Base-by-base conservation (phyloP, 768 basidiomycete species). In the Rhodocollybia butyracea region DNA sequence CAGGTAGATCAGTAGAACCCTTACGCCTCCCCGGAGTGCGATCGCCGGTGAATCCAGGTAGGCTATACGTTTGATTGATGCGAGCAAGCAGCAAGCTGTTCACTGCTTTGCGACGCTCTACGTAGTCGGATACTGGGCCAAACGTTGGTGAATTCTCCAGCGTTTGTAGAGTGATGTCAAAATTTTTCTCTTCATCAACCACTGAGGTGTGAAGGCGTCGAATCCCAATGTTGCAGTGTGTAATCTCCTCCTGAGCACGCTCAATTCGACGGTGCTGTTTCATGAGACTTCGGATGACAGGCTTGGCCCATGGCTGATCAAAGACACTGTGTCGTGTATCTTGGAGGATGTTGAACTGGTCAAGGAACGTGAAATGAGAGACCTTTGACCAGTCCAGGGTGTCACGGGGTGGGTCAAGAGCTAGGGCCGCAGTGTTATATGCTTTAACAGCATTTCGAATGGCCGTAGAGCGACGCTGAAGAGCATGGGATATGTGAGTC, bases 261-360 rank as follows among this genome's bases (percentile, higher is more conserved):
- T 61, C 46, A 22, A 73, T 54, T n/a, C 65, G 64, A 46, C 68
- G 66, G 46, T 69, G 59, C 3, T 59, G 58, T 13, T 67, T 64
- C 56, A 65, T 68, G 0, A 65, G 61, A 32, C 62, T 59, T 3
- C 70, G 60, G 13, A 59, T 55, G 0, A 54, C 36, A 0, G 64
- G 61, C 2, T 65, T 26, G 0, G 70, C 66, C 73, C 73, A 75
- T 2, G 56, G 58, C 27, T 61, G 51, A 1, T 56, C 17, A 2
- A 57, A 64, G 34, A 76, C 60, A 38, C 74, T 65, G 1, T 64
- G 57, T 1, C 64, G 60, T 0, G 70, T 63, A n/a, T 68, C 64
- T 2, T 65, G 65, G 1, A 76, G 60, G 2, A 74, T 58, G 36
- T 63, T 61, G 50, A 76, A 75, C 13, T 76, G 68, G 1, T 62